These are phyloP conservation scores for Cydonia oblonga DNA, from an alignment of 331 rosid genomes.

Conservation along the genomic window DNA sequence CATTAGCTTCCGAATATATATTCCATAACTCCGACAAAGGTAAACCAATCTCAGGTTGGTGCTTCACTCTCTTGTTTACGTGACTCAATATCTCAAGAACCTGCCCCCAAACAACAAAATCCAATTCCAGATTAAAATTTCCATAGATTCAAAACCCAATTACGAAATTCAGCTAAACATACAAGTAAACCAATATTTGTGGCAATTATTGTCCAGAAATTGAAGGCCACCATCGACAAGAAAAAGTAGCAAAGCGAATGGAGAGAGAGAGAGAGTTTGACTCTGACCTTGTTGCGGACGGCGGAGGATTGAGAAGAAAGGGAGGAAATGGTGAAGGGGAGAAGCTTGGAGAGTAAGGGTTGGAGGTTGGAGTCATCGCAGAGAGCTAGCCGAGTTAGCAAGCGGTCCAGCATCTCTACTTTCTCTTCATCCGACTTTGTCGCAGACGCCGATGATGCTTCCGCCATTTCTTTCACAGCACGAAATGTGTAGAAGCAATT, in stretches of 20 bases:
- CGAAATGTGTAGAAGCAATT: neutral
- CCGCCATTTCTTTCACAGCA: slow-evolving; percentile 50
- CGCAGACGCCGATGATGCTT: slow-evolving; percentile 33
- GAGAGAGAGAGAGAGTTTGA: neutral
- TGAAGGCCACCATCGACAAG: neutral
- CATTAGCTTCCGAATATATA: slow-evolving; percentile 47
- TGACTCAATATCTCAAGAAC: slow-evolving; percentile 96
- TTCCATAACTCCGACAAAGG: slow-evolving; percentile 76
- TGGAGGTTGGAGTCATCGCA: slow-evolving; percentile 88
- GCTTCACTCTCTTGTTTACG: slow-evolving; percentile 90
- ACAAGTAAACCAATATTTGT: neutral
- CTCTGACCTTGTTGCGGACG: slow-evolving; percentile 74
- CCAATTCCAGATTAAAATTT: neutral
- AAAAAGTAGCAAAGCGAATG: neutral
- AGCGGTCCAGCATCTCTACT: slow-evolving; percentile 78
- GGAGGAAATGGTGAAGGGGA: slow-evolving; percentile 68
- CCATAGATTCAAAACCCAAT: neutral
- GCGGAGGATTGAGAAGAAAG: slow-evolving; percentile 53
- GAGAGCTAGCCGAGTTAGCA: slow-evolving; percentile 81
- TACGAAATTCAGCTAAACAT: neutral
- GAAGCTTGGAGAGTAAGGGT: slow-evolving; percentile 63
- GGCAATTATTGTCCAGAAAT: neutral
- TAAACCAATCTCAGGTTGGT: slow-evolving; percentile 67
- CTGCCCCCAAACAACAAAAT: slow-evolving; percentile 19
- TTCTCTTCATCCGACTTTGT: slow-evolving; percentile 54